Evolutionary conservation across 2,329 filamentous ascomycete genomes (phyloP).

Genomic region (Fusarium acutatum): DNA sequence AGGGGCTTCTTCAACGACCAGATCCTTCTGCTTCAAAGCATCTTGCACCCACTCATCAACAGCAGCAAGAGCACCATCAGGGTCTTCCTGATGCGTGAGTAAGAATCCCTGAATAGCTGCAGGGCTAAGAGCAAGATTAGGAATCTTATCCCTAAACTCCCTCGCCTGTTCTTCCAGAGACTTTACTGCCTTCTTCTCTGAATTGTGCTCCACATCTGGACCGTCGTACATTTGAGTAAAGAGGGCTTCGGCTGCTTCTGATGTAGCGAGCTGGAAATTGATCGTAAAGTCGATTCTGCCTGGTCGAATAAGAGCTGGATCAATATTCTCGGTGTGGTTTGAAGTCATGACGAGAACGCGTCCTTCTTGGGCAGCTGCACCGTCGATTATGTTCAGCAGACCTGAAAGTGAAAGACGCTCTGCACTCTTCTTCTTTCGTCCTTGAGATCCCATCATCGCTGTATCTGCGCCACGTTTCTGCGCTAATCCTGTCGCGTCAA

Average conservation of each 20-base stretch:
- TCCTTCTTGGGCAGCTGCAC: constrained; percentile 72
- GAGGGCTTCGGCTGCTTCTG: neutral
- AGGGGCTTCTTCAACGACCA: rapidly evolving
- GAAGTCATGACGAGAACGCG: constrained; percentile 77
- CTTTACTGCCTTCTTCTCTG: neutral
- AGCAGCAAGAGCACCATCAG: neutral
- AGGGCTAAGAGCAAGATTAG: constrained; percentile 4
- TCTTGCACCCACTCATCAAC: neutral
- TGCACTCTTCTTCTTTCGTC: neutral
- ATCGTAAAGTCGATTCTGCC: constrained; percentile 11
- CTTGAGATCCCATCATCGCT: neutral
- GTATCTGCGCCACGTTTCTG: neutral
- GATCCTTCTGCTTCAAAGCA: neutral
- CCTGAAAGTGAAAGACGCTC: constrained; percentile 58
- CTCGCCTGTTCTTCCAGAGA: neutral
- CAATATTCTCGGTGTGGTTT: constrained; percentile 52
- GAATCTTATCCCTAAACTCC: neutral
- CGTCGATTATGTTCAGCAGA: constrained; percentile 73
- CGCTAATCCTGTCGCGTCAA: constrained; percentile 6
- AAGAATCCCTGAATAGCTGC: constrained; percentile 23
- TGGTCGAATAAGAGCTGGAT: neutral
- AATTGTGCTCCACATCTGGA: neutral
- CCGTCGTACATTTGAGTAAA: constrained; percentile 5
- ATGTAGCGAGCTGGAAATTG: constrained; percentile 10
- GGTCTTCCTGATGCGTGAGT: constrained; percentile 1